These are phyloP conservation scores for Aspergillus bridgeri DNA, from an alignment of 495 filamentous ascomycete genomes.

Conservation along the genomic window DNA sequence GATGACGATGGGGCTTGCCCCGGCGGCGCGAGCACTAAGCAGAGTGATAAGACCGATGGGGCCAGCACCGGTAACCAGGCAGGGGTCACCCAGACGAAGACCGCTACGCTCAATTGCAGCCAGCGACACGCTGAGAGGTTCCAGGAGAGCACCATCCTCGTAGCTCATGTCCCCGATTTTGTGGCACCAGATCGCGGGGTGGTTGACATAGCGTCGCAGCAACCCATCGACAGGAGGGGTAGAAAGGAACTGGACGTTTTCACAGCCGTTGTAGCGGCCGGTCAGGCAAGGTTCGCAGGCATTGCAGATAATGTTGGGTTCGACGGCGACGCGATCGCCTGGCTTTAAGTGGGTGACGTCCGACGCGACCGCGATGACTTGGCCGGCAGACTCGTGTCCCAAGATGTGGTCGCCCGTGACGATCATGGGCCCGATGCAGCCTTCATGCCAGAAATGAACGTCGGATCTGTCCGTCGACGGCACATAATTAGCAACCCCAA, in stretches of 20 bases:
- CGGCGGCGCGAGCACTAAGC: conserved; percentile 76
- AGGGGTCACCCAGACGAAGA: conserved; percentile 75
- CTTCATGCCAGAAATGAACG: conserved; percentile 93
- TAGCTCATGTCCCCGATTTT: conserved; percentile 87
- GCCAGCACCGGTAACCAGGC: conserved; percentile 83
- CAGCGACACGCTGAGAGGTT: conserved; percentile 81
- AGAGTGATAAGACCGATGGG: conserved; percentile 86
- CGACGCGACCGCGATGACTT: conserved; percentile 75
- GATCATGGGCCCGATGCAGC: conserved; percentile 92
- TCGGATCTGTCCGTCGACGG: conserved; percentile 60
- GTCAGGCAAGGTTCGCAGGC: conserved; percentile 86
- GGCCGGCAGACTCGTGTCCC: conserved; percentile 87
- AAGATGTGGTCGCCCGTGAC: conserved; percentile 83
- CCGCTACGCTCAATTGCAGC: conserved; percentile 77
- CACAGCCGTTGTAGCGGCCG: conserved; percentile 90
- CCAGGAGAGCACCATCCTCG: conserved; percentile 82
- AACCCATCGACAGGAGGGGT: conserved; percentile 88
- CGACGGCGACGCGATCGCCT: conserved; percentile 85
- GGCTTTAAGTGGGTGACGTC: conserved; percentile 67
- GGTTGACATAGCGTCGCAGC: conserved; percentile 86
- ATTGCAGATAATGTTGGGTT: conserved; percentile 87
- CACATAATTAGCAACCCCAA: conserved; percentile 8
- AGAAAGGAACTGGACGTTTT: conserved; percentile 76
- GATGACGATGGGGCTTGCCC: conserved; percentile 81
- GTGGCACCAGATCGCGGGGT: conserved; percentile 89